Base-by-base conservation (phyloP, 345 rosid genomes). In the Geranium brycei region DNA sequence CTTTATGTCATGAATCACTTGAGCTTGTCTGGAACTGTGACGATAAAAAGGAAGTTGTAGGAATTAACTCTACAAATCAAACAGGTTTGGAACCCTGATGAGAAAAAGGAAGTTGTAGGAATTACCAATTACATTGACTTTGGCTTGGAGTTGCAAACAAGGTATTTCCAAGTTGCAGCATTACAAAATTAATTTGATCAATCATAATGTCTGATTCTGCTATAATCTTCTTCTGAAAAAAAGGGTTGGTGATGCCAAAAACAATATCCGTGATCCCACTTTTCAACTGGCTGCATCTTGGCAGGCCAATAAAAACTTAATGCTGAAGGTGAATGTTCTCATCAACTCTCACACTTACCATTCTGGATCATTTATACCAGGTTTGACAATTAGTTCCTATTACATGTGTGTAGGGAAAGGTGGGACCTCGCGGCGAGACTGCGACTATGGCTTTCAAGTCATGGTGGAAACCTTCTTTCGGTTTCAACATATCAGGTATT, bases 401-500 rank as follows among this genome's bases (percentile, higher is more conserved):
- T 28, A 19, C 4, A 55, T 66, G 35, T 57, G 69, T 75, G 63
- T 74, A 89, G 98, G 96, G 91, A 59, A 91, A 91, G 85, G 32
- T 81, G 31, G 96, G 96, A 67, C 86, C 95, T 70, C 78, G 69
- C 17, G 81, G 93, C 81, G 87, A 96, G 58, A 79, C 96, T 28
- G 57, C 86, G 8, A 72, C 84, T 17, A 65, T 92, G 78, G 92
- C 95, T 59, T 86, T 89, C 78, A 92, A 89, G 84, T 92, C 95
- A 7, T 92, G 98, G 98, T 92, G 95, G 98, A 87, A 87, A 74
- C 96, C 96, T 28, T 77, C 98, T 6, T 92, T 89, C 41, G 81
- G 95, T 35, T 89, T 87, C 81, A 84, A 76, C 73, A 64, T 87
- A 71, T 85, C 96, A 72, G 92, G 93, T 89, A 65, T 56, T 51